Evolutionary conservation across 306 rosid species (phyloP).

Genomic region (Vicia faba): DNA sequence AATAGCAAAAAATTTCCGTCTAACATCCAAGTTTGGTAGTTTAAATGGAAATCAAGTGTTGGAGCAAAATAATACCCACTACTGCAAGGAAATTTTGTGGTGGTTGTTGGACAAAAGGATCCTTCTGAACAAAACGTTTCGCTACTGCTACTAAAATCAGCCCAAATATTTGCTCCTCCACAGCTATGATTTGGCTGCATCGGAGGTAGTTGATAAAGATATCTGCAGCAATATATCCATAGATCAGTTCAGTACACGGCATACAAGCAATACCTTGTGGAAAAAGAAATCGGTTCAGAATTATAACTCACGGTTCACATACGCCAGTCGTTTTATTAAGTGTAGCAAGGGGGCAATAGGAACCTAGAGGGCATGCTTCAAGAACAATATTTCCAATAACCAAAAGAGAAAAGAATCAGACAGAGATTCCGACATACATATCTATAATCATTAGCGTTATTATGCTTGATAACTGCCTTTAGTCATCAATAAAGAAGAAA

Average conservation of each 20-base stretch:
- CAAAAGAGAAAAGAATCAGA: constrained; percentile 45
- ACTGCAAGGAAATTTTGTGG: constrained; percentile 58
- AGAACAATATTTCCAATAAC: constrained; percentile 40
- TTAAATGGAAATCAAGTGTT: constrained; percentile 23
- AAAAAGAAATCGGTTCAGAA: constrained; percentile 27
- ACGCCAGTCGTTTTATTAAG: constrained; percentile 75
- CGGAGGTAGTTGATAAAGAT: constrained; percentile 84
- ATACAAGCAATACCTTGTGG: constrained; percentile 1
- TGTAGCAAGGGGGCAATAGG: constrained; percentile 82
- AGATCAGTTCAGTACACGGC: constrained; percentile 7
- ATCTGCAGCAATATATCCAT: constrained; percentile 54
- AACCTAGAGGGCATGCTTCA: constrained; percentile 95
- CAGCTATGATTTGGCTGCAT: constrained; percentile 81
- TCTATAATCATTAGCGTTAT: background rate
- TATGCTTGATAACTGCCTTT: constrained; percentile 19
- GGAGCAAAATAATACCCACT: constrained; percentile 68
- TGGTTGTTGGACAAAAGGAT: constrained; percentile 88
- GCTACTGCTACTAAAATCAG: constrained; percentile 70
- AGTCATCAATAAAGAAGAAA: constrained; percentile 23
- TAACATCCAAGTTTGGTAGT: constrained; percentile 16
- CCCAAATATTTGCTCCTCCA: constrained; percentile 96
- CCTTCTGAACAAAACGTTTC: constrained; percentile 90
- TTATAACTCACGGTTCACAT: constrained; percentile 90
- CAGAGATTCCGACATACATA: constrained; percentile 28
- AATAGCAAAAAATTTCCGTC: constrained; percentile 1